These are phyloP conservation scores for Zygoascus hellenicus DNA, from an alignment of 1,139 yeast genomes.

Conservation along the genomic window DNA sequence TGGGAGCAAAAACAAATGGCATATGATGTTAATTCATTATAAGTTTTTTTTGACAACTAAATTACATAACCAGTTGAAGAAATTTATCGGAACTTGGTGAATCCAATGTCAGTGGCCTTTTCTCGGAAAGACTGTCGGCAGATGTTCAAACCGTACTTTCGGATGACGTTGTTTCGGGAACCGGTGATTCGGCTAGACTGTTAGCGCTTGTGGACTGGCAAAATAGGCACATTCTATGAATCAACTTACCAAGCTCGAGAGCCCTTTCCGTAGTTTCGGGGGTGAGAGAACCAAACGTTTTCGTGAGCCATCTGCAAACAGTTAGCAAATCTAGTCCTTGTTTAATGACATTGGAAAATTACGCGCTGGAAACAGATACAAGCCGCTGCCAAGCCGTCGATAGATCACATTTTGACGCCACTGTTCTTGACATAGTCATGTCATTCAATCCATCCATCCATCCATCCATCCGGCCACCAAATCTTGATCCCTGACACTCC, in stretches of 20 bases:
- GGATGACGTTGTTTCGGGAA: constrained; percentile 98
- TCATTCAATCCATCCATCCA: too few relatives aligned
- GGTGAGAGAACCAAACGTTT: constrained; percentile 99
- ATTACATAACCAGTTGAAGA: not conserved
- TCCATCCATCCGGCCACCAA: too few relatives aligned
- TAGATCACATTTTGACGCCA: too few relatives aligned
- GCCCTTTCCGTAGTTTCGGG: constrained; percentile 99
- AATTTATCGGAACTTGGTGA: constrained; percentile 94
- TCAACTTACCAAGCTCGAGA: constrained; percentile 78
- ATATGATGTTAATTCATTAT: not conserved
- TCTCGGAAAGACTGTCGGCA: constrained; percentile 99
- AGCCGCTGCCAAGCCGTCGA: too few relatives aligned
- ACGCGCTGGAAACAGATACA: too few relatives aligned
- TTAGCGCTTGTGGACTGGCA: constrained; percentile 6
- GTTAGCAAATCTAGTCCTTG: not conserved
- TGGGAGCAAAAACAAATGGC: not conserved
- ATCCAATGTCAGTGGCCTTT: constrained; percentile 98
- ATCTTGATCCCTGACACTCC: too few relatives aligned
- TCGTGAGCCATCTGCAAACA: constrained; percentile 97
- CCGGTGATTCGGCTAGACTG: constrained; percentile 78
- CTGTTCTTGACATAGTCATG: too few relatives aligned
- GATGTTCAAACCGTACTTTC: constrained; percentile 99
- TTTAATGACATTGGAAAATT: too few relatives aligned
- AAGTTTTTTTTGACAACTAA: not conserved
- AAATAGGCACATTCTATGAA: not conserved